Conservation (phyloP, 2,329 filamentous ascomycete species). For the Beauveria sp. region DNA sequence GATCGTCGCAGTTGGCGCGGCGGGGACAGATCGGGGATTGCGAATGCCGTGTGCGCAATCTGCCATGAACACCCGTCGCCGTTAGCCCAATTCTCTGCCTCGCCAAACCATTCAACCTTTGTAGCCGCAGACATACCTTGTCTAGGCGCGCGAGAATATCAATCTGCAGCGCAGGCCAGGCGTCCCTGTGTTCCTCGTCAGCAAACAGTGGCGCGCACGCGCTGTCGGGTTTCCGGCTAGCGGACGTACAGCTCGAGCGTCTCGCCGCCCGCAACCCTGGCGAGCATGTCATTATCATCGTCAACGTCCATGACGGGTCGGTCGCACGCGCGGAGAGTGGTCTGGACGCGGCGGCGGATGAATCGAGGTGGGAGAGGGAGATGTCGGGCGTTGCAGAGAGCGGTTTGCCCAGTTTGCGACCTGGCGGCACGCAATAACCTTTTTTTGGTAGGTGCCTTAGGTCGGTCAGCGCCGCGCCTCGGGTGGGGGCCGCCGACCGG, state of each 20-base stretch:
- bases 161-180: conserved; percentile 61
- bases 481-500: too few species aligned
- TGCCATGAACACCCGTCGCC: conserved; percentile 24
- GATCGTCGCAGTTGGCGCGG: conserved; percentile 29
- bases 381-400: background rate
- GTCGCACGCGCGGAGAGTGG: background rate
- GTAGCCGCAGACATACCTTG: conserved; percentile 31
- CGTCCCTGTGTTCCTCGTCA: conserved; percentile 39
- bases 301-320: conserved; percentile 46
- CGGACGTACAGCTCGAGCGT: conserved; percentile 47
- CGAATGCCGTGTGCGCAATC: conserved; percentile 71
- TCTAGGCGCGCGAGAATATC: conserved; percentile 62
- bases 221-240: background rate
- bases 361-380: background rate
- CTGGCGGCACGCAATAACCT: conserved; percentile 1
- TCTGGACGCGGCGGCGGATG: background rate
- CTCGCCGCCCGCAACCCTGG: conserved; percentile 41
- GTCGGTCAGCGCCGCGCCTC: too few species aligned
- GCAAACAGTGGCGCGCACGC: background rate
- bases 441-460: background rate
- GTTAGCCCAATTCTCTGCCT: conserved; percentile 10
- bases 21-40: conserved; percentile 54
- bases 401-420: background rate
- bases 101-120: conserved; percentile 30
- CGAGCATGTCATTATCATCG: conserved; percentile 41